Percentiles rank a stretch among this genome's conserved stretches.
Evolutionary conservation across 176 grass and related monocot genomes (phyloP).

Genomic region (Paspalum notatum): DNA sequence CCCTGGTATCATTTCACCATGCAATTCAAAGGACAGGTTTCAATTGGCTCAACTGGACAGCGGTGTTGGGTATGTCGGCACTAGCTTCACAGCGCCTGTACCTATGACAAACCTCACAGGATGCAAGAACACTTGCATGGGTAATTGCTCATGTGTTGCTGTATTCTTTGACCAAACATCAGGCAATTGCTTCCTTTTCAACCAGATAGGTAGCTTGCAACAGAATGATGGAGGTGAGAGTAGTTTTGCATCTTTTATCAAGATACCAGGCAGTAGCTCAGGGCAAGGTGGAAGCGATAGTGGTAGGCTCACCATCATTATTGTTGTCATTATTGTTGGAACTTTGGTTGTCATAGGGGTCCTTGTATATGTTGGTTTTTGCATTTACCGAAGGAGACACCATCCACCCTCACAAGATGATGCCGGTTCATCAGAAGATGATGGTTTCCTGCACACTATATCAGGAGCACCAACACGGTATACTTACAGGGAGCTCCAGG

Average conservation of each 20-base stretch:
- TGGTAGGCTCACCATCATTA: constrained; percentile 44
- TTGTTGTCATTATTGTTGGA: constrained; percentile 55
- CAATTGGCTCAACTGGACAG: constrained; percentile 59
- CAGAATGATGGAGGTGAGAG: constrained; percentile 42
- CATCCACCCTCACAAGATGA: constrained; percentile 54
- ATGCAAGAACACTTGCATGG: constrained; percentile 73
- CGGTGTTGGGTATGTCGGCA: constrained; percentile 75
- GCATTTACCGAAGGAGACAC: constrained; percentile 58
- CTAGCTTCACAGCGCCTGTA: constrained; percentile 53
- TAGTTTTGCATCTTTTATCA: constrained; percentile 65
- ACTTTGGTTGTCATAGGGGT: constrained; percentile 60
- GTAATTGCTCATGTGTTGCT: constrained; percentile 79
- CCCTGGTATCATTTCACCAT: constrained; percentile 55
- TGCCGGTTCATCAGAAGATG: constrained; percentile 71
- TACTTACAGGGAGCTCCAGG: constrained; percentile 79
- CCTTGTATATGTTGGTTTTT: constrained; percentile 64
- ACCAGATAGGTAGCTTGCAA: constrained; percentile 84
- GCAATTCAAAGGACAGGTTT: constrained; percentile 54
- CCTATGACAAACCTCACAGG: constrained; percentile 63
- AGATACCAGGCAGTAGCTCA: constrained; percentile 47
- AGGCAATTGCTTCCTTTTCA: constrained; percentile 71
- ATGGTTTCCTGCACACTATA: constrained; percentile 78
- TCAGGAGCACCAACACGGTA: constrained; percentile 78
- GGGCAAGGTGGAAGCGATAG: constrained; percentile 39
- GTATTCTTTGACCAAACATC: constrained; percentile 62